phyloP scores from a whole-genome alignment of 2,329 filamentous ascomycete species.

The Mariannaea elegans region DNA sequence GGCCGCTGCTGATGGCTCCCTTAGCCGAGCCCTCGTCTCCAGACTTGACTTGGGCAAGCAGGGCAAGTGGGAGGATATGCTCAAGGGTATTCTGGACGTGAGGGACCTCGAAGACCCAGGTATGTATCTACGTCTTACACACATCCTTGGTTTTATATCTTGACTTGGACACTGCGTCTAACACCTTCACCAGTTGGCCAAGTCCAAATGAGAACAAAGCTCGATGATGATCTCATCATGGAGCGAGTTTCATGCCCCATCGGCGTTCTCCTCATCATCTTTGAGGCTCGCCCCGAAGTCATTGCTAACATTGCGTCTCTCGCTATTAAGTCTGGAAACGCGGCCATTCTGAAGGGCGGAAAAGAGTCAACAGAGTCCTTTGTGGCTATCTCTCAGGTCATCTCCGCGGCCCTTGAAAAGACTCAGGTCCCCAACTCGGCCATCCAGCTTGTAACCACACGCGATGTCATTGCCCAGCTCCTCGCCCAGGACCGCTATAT shows the following conservation, averaged over 20 bases:
- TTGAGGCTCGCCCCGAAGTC: constrained; percentile 96
- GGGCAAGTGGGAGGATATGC: constrained; percentile 98
- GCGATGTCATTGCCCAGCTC: constrained; percentile 90
- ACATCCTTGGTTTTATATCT: neutral
- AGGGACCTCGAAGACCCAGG: constrained; percentile 84
- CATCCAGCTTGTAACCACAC: constrained; percentile 92
- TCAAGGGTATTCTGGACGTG: constrained; percentile 93
- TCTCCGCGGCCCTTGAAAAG: constrained; percentile 77
- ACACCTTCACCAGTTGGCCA: constrained; percentile 71
- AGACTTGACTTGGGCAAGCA: constrained; percentile 84
- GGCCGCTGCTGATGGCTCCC: constrained; percentile 76
- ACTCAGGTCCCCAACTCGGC: constrained; percentile 85
- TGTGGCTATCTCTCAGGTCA: constrained; percentile 84
- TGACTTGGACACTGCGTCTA: neutral
- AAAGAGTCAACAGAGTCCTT: constrained; percentile 98
- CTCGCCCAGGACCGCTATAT: constrained; percentile 86
- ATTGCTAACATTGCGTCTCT: constrained; percentile 98
- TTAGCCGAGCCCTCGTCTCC: constrained; percentile 86
- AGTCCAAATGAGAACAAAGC: constrained; percentile 80
- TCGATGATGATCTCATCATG: constrained; percentile 86
- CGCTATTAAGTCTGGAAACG: constrained; percentile 96
- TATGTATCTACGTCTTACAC: constrained; percentile 55
- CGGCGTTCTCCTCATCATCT: constrained; percentile 97
- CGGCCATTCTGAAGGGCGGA: constrained; percentile 94
- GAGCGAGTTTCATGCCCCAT: constrained; percentile 94